Percentiles rank a stretch among this genome's conserved stretches.
Evolutionary conservation across 352 stramenopile species (phyloP).

Genomic region (Phytophthora megakarya): DNA sequence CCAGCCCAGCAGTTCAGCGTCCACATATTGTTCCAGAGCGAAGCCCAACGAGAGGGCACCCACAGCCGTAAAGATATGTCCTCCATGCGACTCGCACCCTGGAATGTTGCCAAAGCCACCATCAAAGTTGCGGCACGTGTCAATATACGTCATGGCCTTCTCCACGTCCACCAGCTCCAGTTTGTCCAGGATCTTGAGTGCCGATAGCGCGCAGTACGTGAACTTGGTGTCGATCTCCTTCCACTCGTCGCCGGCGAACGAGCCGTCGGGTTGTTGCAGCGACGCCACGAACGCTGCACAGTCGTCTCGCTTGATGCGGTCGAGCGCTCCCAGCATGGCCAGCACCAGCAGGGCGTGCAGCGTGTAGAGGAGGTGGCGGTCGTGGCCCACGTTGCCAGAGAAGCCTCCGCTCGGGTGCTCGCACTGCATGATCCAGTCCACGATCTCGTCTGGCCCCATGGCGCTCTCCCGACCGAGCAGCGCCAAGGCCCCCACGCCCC

Average conservation of each 20-base stretch:
- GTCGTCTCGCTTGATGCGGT: conserved; percentile 82
- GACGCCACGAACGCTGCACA: conserved; percentile 83
- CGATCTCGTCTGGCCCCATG: conserved; percentile 84
- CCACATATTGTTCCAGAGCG: conserved; percentile 71
- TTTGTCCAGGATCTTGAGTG: conserved; percentile 92
- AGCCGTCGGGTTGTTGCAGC: conserved; percentile 96
- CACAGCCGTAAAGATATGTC: conserved; percentile 98
- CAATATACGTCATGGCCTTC: conserved; percentile 93
- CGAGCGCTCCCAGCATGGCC: conserved; percentile 90
- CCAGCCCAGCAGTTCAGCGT: conserved; percentile 93
- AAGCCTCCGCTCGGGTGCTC: conserved; percentile 94
- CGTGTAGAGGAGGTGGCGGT: conserved; percentile 98
- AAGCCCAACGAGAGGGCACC: conserved; percentile 93
- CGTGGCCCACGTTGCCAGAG: conserved; percentile 95
- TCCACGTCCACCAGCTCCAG: conserved; percentile 89
- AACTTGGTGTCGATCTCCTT: conserved; percentile 99
- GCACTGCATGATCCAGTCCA: conserved; percentile 96
- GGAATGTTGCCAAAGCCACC: conserved; percentile 91
- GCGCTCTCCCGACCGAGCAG: conserved; percentile 90
- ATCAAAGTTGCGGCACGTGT: conserved; percentile 97
- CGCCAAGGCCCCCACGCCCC: conserved; percentile 95
- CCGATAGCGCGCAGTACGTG: conserved; percentile 98
- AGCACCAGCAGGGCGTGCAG: conserved; percentile 97
- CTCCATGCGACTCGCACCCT: conserved; percentile 97
- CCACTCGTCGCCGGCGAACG: conserved; percentile 97